Conservation (phyloP, 441 rosid genomes). For the Metrosideros polymorpha region DNA sequence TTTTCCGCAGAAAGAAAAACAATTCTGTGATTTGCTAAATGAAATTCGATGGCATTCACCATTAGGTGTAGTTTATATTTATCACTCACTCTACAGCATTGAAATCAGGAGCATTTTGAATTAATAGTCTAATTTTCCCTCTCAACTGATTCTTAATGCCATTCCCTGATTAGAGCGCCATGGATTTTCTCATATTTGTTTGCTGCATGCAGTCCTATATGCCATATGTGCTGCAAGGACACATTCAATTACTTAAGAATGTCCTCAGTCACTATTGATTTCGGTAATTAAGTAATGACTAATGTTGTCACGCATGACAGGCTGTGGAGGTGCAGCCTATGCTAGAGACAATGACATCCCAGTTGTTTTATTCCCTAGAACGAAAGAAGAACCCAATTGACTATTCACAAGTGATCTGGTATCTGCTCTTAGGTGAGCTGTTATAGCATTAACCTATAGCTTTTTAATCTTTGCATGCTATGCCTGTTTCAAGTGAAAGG, state of each 20-base stretch:
- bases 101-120: neutral
- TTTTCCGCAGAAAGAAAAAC: neutral
- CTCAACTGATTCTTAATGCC: neutral
- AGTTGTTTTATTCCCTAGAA: constrained; percentile 53
- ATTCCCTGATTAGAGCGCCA: neutral
- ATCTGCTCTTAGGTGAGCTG: constrained; percentile 47
- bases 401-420: constrained; percentile 53
- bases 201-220: neutral
- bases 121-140: neutral
- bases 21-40: neutral
- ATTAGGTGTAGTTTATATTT: neutral
- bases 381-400: constrained; percentile 36
- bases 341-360: constrained; percentile 56
- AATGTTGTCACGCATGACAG: constrained; percentile 11
- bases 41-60: neutral
- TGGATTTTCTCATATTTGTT: neutral
- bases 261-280: neutral
- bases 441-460: neutral
- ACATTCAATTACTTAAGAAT: neutral
- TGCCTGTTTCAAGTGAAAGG: neutral
- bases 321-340: constrained; percentile 82
- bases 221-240: neutral
- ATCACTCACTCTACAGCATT: neutral
- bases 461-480: neutral
- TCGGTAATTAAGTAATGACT: neutral